Evolutionary conservation across 768 basidiomycete species (phyloP).

Genomic region (Suillus clintonianus): DNA sequence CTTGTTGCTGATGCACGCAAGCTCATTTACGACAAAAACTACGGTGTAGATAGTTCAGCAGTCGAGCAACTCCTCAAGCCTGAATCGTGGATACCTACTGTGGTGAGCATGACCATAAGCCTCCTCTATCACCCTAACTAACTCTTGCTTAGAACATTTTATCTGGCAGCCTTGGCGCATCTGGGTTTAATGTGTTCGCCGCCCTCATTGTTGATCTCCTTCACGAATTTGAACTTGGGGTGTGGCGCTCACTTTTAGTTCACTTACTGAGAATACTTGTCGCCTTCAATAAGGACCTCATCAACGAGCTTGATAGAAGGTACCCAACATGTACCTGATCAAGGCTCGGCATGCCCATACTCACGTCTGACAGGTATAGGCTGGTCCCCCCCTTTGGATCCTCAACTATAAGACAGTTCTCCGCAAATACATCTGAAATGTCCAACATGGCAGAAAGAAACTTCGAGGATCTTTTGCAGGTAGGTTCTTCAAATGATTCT

Average conservation of each 20-base stretch:
- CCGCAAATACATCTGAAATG: neutral
- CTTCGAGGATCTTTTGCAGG: neutral
- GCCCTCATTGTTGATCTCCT: conserved; percentile 36
- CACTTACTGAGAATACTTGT: conserved; percentile 31
- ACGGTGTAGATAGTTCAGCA: conserved; percentile 21
- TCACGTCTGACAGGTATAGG: neutral
- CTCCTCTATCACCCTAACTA: neutral
- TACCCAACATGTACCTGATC: conserved; percentile 17
- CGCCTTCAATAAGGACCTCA: conserved; percentile 30
- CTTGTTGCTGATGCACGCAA: neutral
- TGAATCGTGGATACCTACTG: conserved; percentile 33
- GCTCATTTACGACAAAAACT: conserved; percentile 15
- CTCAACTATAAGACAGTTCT: neutral
- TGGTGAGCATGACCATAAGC: conserved; percentile 15
- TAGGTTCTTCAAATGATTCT: conserved; percentile 19
- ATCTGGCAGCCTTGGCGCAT: conserved; percentile 18
- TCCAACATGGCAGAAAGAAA: neutral
- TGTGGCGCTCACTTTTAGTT: conserved; percentile 37
- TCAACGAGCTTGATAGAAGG: conserved; percentile 33
- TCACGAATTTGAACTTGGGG: conserved; percentile 40
- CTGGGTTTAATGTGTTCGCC: conserved; percentile 21
- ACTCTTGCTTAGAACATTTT: conserved; percentile 35
- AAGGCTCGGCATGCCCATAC: conserved; percentile 32
- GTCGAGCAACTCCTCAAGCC: conserved; percentile 29
- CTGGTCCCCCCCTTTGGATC: conserved; percentile 27